phyloP scores from a whole-genome alignment of 495 filamentous ascomycete genomes.

The Tuber borchii region DNA sequence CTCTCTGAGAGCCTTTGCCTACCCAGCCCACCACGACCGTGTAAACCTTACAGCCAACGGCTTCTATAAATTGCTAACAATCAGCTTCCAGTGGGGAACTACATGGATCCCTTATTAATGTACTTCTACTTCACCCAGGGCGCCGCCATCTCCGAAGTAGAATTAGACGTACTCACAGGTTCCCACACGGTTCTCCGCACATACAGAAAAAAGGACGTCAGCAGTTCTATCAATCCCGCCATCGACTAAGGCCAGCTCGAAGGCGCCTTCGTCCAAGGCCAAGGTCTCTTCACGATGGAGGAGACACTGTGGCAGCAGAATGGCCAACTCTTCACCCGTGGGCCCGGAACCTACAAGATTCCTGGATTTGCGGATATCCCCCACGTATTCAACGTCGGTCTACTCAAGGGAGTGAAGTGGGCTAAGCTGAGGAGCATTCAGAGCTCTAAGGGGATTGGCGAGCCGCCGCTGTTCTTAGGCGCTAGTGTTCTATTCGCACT shows the following conservation, averaged over 20 bases:
- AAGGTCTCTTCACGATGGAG: constrained; percentile 45
- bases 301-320: constrained; percentile 43
- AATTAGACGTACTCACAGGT: constrained; percentile 44
- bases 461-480: constrained; percentile 46
- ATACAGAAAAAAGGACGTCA: constrained; percentile 47
- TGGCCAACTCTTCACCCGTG: constrained; percentile 43
- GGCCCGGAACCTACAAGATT: constrained; percentile 47
- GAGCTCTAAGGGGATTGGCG: constrained; percentile 46
- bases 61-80: constrained; percentile 45
- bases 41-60: constrained; percentile 40
- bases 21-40: constrained; percentile 44
- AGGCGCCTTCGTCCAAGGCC: background rate
- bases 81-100: constrained; percentile 45
- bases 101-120: constrained; percentile 43
- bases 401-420: constrained; percentile 43
- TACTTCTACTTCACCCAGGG: constrained; percentile 48
- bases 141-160: constrained; percentile 43
- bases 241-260: constrained; percentile 43
- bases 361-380: constrained; percentile 45
- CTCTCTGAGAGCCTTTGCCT: constrained; percentile 42
- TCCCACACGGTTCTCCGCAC: constrained; percentile 24
- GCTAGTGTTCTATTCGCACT: constrained; percentile 48
- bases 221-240: constrained; percentile 46
- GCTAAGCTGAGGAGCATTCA: constrained; percentile 43
- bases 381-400: constrained; percentile 42